Base-by-base conservation (phyloP, 1,139 yeast species). In the Zygoascus hellenicus region DNA sequence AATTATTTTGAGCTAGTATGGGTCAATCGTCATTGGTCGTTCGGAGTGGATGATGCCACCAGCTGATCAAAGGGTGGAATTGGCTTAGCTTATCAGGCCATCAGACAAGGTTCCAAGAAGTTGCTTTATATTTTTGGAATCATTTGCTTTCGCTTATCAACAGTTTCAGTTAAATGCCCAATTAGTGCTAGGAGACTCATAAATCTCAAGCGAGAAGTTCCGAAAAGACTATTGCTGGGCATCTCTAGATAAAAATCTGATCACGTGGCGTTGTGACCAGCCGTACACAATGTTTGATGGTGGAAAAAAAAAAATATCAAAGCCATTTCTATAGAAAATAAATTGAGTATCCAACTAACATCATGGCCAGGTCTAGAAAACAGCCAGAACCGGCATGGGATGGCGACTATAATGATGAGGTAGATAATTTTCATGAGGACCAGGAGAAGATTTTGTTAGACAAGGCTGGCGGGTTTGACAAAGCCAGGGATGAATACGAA, bases 381-480 rank as follows among this genome's bases (percentile, higher is more conserved):
- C 28, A 17, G 15, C 34, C 30, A 17, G 44, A 30, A 15, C 35
- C 33, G n/a, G 17, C 45, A 10, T 34, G 42, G 47, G 42, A 43
- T 10, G 46, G 36, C 17, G 29, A 17, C 17, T 37, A 16, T 5
- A 30, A 29, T 14, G 51, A 48, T 38, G 51, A 48, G 33, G 43
- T 48, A 7, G 51, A 48, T 32, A 45, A 48, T 22, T 48, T 84
- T 64, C 80, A 81, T 56, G 77, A 77, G n/a, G 78, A 77, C 52
- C 74, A 74, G 56, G 90, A 83, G 57, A 75, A 79, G 61, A 65
- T 82, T 9, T 60, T 84, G 48, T 66, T 83, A 43, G 80, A 78
- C 3, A 71, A 76, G 45, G 84, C 90, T 1, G 81, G 77, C 34
- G 63, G 72, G 36, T 71, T 71, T 48, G 65, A 63, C 10, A 35